Evolutionary conservation across 352 stramenopile species (phyloP), one percentile per base, ranked within the genome.

Genomic region (Phytophthora tubulina): DNA sequence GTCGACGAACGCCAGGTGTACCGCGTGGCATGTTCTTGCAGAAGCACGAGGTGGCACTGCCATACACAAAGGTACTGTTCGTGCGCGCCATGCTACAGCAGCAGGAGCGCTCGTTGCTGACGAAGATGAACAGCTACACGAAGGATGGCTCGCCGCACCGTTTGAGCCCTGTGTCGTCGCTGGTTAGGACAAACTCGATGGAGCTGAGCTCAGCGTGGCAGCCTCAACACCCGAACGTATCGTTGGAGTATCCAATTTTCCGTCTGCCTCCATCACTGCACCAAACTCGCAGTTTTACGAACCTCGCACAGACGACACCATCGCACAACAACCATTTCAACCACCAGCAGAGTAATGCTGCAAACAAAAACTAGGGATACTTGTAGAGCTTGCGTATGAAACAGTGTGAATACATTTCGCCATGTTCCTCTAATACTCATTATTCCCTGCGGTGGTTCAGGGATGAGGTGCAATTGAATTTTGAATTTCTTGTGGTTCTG

Each of bases 71-170:
- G 61, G 78, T 93, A 21, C 52, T 95, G 21, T 97, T 95, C 54
- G 78, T 97, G 15, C 83, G 84, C 33, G 89, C 89, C 1, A 97
- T 96, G 88, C 75, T 97, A 27, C 88, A 97, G 64, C 90, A 96
- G 62, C 88, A 94, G 58, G 88, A 96, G 57, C 85, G 86, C 2
- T 90, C 86, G 38, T 65, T 93, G 35, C 75, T 92, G 9, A 89
- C 88, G 2, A 89, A 91, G 62, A 85, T 84, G 71, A 82, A 88
- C 42, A 81, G 63, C 67, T 52, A 72, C 57, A 79, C 74, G 21
- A 63, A 72, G 33, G 59, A 63, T 39, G 33, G 49, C 57, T 56
- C 68, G 39, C 45, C 67, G 39, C 75, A 78, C 11, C 70, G 69
- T 21, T 21, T 60, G 27, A 57, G 14, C 9, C 57, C 59, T 9